Base-by-base conservation (phyloP, 108 stramenopile species). In the Cyclostephanos tholiformis region DNA sequence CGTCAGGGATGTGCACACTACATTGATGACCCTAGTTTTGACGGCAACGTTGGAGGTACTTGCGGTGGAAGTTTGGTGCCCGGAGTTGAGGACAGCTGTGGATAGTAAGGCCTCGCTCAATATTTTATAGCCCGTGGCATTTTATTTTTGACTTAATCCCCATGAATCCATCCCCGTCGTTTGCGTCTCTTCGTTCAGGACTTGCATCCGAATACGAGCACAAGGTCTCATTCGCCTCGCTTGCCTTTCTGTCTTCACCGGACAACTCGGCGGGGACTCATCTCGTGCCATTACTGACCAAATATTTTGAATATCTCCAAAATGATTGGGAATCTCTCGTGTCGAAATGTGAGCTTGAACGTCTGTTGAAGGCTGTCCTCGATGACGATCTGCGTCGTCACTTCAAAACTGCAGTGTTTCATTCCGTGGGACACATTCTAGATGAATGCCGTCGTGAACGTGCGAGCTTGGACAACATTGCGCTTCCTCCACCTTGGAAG, bases 181-280 rank as follows among this genome's bases (percentile, higher is more conserved):
- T 41, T 41, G 41, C 41, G 16, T 46, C 25, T 38, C n/a, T 26
- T 41, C 22, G 20, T 29, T 1, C 41, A 79, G 78, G 78, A 26
- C 66, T 94, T 12, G 87, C 84, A 22, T 84, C 76, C 14, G 88
- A 92, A 51, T 95, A 95, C 57, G 93, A 92, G 62, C 91, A 92
- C 62, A 71, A 84, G 32, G 88, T 88, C 2, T 92, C 91, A 19
- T 95, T 95, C 79, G 93, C 89, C 12, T 91, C 90, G 22, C 76
- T 95, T 36, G 93, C 93, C 0, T 95, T 95, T 64, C 69, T 95
- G 38, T 91, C 91, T 2, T 86, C 89, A 7, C 93, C 93, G 12
- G 91, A 95, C 57, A 80, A 79, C 30, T 81, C 89, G 23, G 93
- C 87, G 7, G 91, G 91, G 29, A 77, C 85, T 4, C 79, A 82